A percentile compares a stretch with the other conserved stretches of the same genome.
phyloP scores from a whole-genome alignment of 208 protist species.

The Pavlovales sp. region DNA sequence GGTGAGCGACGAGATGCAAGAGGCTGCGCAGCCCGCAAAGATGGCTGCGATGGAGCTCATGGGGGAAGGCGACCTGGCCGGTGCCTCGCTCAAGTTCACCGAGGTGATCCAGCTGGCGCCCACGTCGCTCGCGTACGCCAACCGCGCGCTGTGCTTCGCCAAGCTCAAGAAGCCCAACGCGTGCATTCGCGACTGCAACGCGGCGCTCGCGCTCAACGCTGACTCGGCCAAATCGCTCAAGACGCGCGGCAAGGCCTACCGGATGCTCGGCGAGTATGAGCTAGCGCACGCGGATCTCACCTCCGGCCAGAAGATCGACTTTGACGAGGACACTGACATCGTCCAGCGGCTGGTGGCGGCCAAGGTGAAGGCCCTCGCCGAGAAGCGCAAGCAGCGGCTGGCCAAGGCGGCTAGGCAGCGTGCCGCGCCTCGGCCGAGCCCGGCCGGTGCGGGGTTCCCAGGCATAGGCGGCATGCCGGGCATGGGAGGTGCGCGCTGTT shows the following conservation, averaged over 20 bases:
- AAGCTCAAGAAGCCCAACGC: slow-evolving; percentile 39
- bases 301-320: slow-evolving; percentile 34
- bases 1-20: not conserved
- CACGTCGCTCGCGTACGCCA: slow-evolving; percentile 1
- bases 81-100: not conserved
- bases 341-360: not conserved
- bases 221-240: slow-evolving; percentile 52
- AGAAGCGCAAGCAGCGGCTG: not conserved
- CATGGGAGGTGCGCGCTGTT: too few relatives aligned
- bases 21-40: not conserved
- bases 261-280: slow-evolving; percentile 23
- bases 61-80: not conserved
- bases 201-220: slow-evolving; percentile 43
- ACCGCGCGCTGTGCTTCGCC: slow-evolving; percentile 21
- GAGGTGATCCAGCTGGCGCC: slow-evolving; percentile 7
- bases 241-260: slow-evolving; percentile 26
- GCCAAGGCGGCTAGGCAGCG: not conserved
- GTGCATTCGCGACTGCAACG: slow-evolving; percentile 33
- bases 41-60: not conserved
- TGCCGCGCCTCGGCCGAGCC: not conserved
- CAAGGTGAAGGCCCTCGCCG: not conserved
- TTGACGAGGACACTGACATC: slow-evolving; percentile 34
- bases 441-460: not conserved
- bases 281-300: not conserved
- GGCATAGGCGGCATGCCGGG: not conserved